A percentile compares a stretch with the other conserved stretches of the same genome.
Conservation (phyloP, 352 stramenopile genomes). For the Phytopythium boreale region DNA sequence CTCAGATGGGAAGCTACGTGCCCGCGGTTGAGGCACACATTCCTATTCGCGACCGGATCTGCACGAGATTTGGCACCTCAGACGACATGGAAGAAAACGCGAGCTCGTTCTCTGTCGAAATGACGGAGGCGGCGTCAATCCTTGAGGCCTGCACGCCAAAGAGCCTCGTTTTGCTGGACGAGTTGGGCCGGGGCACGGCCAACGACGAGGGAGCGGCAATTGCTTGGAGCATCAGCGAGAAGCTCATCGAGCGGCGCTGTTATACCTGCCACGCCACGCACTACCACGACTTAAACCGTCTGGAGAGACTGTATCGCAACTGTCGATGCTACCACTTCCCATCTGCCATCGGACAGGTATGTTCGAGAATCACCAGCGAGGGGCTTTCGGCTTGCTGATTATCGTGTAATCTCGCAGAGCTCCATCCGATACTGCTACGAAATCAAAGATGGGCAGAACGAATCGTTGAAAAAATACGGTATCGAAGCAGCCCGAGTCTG, state of each 20-base stretch:
- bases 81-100: conserved; percentile 94
- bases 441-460: conserved; percentile 49
- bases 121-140: conserved; percentile 88
- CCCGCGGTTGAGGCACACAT: conserved; percentile 79
- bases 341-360: conserved; percentile 5
- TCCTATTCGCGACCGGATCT: conserved; percentile 85
- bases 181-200: conserved; percentile 88
- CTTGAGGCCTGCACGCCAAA: conserved; percentile 62
- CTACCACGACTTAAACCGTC: conserved; percentile 73
- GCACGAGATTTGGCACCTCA: conserved; percentile 89
- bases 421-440: conserved; percentile 59
- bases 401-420: conserved; percentile 20
- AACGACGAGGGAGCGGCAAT: conserved; percentile 88
- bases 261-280: conserved; percentile 92
- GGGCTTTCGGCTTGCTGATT: neutral
- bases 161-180: conserved; percentile 89
- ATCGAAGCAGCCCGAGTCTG: conserved; percentile 79
- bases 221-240: conserved; percentile 87
- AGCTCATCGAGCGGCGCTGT: conserved; percentile 57
- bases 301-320: conserved; percentile 61
- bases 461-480: conserved; percentile 51
- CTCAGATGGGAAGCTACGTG: conserved; percentile 91
- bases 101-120: conserved; percentile 91
- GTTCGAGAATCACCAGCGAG: neutral
- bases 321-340: conserved; percentile 59